Percentiles rank a stretch among this genome's conserved stretches.
Evolutionary conservation across 2,329 filamentous ascomycete species (phyloP).

Genomic region (Davidsoniella australis): DNA sequence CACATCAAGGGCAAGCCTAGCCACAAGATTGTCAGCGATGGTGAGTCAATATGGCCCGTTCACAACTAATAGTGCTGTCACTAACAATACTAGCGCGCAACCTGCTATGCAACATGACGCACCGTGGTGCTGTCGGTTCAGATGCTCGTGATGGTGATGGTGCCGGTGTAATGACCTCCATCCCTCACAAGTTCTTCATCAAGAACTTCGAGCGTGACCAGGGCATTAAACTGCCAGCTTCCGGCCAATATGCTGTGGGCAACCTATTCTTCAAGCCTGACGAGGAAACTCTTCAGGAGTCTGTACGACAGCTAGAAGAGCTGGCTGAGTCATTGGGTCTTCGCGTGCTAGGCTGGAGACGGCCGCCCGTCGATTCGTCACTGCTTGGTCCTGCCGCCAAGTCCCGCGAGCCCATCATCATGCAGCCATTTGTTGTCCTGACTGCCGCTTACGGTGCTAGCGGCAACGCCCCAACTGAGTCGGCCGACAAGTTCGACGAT

Average conservation of each 20-base stretch:
- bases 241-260: conserved; percentile 88
- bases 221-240: conserved; percentile 68
- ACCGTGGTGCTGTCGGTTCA: conserved; percentile 92
- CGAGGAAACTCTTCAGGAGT: conserved; percentile 73
- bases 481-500: conserved; percentile 68
- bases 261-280: conserved; percentile 99
- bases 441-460: conserved; percentile 61
- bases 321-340: conserved; percentile 76
- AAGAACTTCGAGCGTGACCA: conserved; percentile 95
- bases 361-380: conserved; percentile 83
- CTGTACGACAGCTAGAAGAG: conserved; percentile 84
- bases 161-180: conserved; percentile 98
- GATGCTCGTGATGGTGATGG: conserved; percentile 96
- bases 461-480: conserved; percentile 60
- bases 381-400: conserved; percentile 82
- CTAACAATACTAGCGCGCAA: conserved; percentile 48
- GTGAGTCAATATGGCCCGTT: conserved; percentile 31
- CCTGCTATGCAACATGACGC: conserved; percentile 98
- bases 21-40: conserved; percentile 98
- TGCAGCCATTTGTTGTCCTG: conserved; percentile 89
- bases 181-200: conserved; percentile 94
- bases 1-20: conserved; percentile 95
- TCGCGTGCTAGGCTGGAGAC: conserved; percentile 87
- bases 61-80: background rate
- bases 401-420: conserved; percentile 85